Percentiles rank a stretch among this genome's conserved stretches.
Evolutionary conservation across 768 basidiomycete genomes (phyloP).

Genomic region (Suillus brevipes): DNA sequence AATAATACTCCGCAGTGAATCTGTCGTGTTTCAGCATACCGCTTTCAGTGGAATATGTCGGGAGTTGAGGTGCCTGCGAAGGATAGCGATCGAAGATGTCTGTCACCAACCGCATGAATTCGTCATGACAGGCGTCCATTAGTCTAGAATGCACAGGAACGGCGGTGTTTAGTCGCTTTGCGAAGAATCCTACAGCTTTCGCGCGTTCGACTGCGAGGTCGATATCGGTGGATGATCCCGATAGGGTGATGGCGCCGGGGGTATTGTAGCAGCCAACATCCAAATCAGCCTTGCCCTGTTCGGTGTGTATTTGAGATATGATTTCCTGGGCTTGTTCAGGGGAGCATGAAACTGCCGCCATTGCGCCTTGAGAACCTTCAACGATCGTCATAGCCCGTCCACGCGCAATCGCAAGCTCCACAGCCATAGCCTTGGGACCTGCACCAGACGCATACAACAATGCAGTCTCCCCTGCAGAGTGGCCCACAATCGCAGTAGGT

Average conservation of each 20-base stretch:
- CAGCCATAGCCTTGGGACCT: constrained; percentile 37
- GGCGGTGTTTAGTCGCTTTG: constrained; percentile 33
- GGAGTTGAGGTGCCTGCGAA: constrained; percentile 24
- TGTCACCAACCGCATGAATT: constrained; percentile 29
- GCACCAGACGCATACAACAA: constrained; percentile 47
- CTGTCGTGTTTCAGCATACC: constrained; percentile 19
- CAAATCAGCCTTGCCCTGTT: constrained; percentile 19
- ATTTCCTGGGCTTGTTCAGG: constrained; percentile 28
- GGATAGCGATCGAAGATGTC: constrained; percentile 34
- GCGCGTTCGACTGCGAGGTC: constrained; percentile 30
- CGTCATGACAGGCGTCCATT: constrained; percentile 36
- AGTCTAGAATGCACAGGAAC: constrained; percentile 36
- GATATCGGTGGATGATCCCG: constrained; percentile 32
- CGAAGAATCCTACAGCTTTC: background rate
- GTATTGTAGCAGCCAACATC: constrained; percentile 47
- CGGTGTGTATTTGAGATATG: constrained; percentile 13
- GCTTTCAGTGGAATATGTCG: constrained; percentile 40
- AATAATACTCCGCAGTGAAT: constrained; percentile 41
- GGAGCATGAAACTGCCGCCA: constrained; percentile 45
- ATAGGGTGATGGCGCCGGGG: constrained; percentile 36
- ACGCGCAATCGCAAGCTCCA: constrained; percentile 45
- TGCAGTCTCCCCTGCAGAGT: constrained; percentile 51
- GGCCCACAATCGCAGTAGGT: constrained; percentile 43
- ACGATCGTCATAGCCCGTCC: constrained; percentile 36
- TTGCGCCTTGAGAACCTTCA: constrained; percentile 37